A percentile compares a stretch with the other conserved stretches of the same genome.
Conservation (phyloP, 352 stramenopile species). For the Globisporangium megalacanthum region DNA sequence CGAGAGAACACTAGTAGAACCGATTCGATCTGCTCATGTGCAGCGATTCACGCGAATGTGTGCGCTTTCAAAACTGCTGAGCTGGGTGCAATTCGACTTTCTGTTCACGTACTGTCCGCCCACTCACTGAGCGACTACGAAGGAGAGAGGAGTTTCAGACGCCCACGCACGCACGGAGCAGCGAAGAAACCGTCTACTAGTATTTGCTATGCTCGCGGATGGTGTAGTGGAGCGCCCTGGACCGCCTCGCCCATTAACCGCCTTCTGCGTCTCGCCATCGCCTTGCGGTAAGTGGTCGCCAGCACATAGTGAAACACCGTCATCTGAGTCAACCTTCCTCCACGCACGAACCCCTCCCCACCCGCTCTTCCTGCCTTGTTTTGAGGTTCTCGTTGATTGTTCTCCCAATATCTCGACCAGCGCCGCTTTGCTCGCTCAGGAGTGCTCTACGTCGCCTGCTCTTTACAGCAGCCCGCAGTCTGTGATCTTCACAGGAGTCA, state of each 20-base stretch:
- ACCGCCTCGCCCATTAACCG: neutral
- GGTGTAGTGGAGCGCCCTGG: neutral
- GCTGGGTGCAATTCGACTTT: too few relatives aligned
- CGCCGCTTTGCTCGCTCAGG: neutral
- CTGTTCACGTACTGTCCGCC: too few relatives aligned
- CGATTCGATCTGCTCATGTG: too few relatives aligned
- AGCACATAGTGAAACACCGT: too few relatives aligned
- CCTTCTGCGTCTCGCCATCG: neutral
- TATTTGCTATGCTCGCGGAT: conserved; percentile 10
- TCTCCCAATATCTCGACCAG: too few relatives aligned
- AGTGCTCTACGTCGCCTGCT: neutral
- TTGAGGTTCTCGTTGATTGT: neutral
- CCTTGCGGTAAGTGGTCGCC: too few relatives aligned
- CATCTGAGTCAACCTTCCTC: too few relatives aligned
- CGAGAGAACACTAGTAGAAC: too few relatives aligned
- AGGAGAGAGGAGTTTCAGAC: neutral
- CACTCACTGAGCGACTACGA: neutral
- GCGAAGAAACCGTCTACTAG: conserved; percentile 11
- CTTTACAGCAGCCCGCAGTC: conserved; percentile 73
- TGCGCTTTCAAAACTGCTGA: too few relatives aligned
- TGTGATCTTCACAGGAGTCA: conserved; percentile 79
- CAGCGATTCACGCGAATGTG: too few relatives aligned
- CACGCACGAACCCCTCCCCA: too few relatives aligned
- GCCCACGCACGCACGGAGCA: neutral
- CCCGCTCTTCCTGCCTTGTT: too few relatives aligned